A percentile compares a stretch with the other conserved stretches of the same genome.
Evolutionary conservation across 345 rosid genomes (phyloP).

Genomic region (Citrus maxima): DNA sequence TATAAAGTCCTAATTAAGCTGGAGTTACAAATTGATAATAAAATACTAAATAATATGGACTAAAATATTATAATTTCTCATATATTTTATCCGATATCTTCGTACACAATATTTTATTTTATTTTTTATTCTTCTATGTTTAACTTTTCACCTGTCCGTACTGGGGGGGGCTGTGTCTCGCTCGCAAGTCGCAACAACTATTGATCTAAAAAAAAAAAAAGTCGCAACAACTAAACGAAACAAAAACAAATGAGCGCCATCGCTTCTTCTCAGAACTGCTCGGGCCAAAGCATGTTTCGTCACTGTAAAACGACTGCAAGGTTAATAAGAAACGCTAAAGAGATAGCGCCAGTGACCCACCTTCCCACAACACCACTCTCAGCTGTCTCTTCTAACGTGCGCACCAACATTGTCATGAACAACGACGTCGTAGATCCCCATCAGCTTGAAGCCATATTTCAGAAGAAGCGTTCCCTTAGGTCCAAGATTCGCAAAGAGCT

Average conservation of each 20-base stretch:
- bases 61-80: too few species aligned
- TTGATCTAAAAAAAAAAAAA: too few species aligned
- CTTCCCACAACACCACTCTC: background rate
- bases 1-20: too few species aligned
- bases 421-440: slow-evolving; percentile 1
- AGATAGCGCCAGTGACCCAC: background rate
- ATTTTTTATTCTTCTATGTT: too few species aligned
- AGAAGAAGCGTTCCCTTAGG: slow-evolving; percentile 8
- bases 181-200: background rate
- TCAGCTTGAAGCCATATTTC: slow-evolving; percentile 12
- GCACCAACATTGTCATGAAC: background rate
- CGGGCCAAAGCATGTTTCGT: background rate
- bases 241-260: slow-evolving; percentile 3
- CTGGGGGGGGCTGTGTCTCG: background rate
- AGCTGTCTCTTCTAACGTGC: background rate
- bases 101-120: too few species aligned
- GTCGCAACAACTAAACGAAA: background rate
- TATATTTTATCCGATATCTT: too few species aligned
- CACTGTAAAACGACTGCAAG: background rate
- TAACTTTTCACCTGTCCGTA: too few species aligned
- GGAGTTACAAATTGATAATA: too few species aligned
- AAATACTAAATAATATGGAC: too few species aligned
- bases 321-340: background rate
- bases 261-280: background rate
- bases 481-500: slow-evolving; percentile 14